Evolutionary conservation across 805 yeast genomes (phyloP).

Genomic region (Nakazawaea siamensis): DNA sequence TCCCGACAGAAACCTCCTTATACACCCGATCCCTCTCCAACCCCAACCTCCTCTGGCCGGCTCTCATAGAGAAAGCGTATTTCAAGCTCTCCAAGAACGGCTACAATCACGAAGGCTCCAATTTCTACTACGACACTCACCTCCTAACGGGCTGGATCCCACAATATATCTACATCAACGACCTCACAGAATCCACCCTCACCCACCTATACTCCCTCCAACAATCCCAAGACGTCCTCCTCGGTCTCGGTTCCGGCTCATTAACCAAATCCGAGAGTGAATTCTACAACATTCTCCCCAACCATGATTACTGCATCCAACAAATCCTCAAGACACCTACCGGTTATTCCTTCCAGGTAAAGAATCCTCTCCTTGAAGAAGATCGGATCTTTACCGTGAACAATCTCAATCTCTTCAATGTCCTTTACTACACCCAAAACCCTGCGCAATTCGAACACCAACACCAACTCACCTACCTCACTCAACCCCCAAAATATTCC

Average conservation of each 20-base stretch:
- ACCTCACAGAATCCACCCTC: constrained; percentile 14
- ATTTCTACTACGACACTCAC: constrained; percentile 63
- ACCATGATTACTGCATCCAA: constrained; percentile 66
- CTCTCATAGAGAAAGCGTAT: constrained; percentile 72
- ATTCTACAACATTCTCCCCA: constrained; percentile 33
- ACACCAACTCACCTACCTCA: constrained; percentile 18
- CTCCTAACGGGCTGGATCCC: constrained; percentile 70
- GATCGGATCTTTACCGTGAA: constrained; percentile 19
- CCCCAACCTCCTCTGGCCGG: constrained; percentile 47
- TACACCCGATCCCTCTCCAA: constrained; percentile 29
- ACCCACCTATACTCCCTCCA: not conserved
- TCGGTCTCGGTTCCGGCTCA: constrained; percentile 66
- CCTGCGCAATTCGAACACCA: constrained; percentile 22
- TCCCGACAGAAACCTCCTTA: no score
- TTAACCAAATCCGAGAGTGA: constrained; percentile 26
- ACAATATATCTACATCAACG: constrained; percentile 34
- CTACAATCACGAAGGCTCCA: constrained; percentile 64
- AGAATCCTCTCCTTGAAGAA: constrained; percentile 37
- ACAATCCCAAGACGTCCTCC: constrained; percentile 13
- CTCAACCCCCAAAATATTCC: constrained; percentile 15
- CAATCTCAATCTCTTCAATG: constrained; percentile 17
- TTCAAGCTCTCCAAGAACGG: constrained; percentile 45
- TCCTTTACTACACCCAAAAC: constrained; percentile 64
- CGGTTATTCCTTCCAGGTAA: constrained; percentile 21
- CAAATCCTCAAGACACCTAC: constrained; percentile 22